Percentiles rank a stretch among this genome's conserved stretches.
Evolutionary conservation across 805 yeast species (phyloP).

Genomic region (Blastobotrys robertii): DNA sequence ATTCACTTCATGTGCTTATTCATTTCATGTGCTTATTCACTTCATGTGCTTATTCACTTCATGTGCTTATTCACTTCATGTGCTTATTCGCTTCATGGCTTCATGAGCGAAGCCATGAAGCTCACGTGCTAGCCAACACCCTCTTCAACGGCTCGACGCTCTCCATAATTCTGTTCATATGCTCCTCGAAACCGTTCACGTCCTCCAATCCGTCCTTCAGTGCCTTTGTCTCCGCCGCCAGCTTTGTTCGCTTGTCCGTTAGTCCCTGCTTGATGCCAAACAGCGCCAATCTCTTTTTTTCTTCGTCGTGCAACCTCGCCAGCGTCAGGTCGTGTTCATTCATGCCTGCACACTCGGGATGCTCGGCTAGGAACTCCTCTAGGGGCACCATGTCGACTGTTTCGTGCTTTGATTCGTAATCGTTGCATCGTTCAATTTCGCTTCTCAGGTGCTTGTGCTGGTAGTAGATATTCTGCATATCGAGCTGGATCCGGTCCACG

Average conservation of each 20-base stretch:
- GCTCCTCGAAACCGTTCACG: slow-evolving; percentile 4
- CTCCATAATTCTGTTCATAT: slow-evolving; percentile 3
- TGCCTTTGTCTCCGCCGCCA: slow-evolving; percentile 8
- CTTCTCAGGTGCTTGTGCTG: slow-evolving; percentile 18
- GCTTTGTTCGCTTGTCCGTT: slow-evolving; percentile 10
- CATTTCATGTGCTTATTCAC: too few relatives aligned
- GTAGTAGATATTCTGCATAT: slow-evolving; percentile 19
- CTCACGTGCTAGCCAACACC: neutral
- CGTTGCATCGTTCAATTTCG: slow-evolving; percentile 16
- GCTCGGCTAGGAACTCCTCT: slow-evolving; percentile 14
- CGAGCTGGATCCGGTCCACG: slow-evolving; percentile 15
- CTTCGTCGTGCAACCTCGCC: slow-evolving; percentile 21
- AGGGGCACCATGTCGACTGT: slow-evolving; percentile 14
- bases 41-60: too few relatives aligned
- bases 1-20: too few relatives aligned
- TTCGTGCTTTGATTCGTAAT: slow-evolving; percentile 12
- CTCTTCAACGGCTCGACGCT: slow-evolving; percentile 1
- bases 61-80: too few relatives aligned
- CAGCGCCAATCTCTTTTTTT: slow-evolving; percentile 14
- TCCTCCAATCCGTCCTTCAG: slow-evolving; percentile 15
- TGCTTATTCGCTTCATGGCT: too few relatives aligned
- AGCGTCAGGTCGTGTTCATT: slow-evolving; percentile 13
- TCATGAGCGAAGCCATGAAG: too few relatives aligned
- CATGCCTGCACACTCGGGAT: slow-evolving; percentile 12
- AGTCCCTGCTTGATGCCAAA: slow-evolving; percentile 14